Evolutionary conservation across 2,329 filamentous ascomycete genomes (phyloP).

Genomic region (Sporothrix pseudoabietina): DNA sequence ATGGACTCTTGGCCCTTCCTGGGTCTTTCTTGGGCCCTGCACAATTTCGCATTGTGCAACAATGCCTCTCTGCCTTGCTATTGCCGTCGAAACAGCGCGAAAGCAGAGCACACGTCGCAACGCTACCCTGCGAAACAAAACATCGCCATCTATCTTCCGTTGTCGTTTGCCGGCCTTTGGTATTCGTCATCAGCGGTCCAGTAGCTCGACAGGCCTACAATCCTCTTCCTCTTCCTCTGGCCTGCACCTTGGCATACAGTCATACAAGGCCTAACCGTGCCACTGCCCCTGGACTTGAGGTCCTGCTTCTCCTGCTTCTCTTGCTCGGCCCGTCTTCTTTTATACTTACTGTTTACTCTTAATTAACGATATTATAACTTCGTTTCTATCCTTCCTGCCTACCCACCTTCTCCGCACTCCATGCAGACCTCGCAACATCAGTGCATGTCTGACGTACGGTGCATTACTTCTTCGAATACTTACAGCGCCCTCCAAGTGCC

Average conservation of each 20-base stretch:
- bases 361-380: not conserved
- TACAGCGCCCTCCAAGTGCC: too few relatives aligned
- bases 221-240: not conserved
- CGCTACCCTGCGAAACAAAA: not conserved
- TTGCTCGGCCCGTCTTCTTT: not conserved
- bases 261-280: not conserved
- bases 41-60: slow-evolving; percentile 14
- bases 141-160: not conserved
- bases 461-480: not conserved
- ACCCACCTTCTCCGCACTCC: not conserved
- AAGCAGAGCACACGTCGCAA: slow-evolving; percentile 9
- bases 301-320: too few relatives aligned
- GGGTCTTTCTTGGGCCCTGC: not conserved
- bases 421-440: not conserved
- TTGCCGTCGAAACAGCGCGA: not conserved
- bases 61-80: not conserved
- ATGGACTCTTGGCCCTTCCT: slow-evolving; percentile 1
- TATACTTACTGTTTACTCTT: not conserved
- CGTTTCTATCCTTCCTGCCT: not conserved
- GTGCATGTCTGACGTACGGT: not conserved
- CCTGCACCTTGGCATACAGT: not conserved
- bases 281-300: too few relatives aligned
- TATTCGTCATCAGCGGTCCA: not conserved
- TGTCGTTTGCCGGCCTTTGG: not conserved
- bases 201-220: not conserved